Evolutionary conservation across 176 grass and related monocot genomes (phyloP).

Genomic region (Carex myosuroides): DNA sequence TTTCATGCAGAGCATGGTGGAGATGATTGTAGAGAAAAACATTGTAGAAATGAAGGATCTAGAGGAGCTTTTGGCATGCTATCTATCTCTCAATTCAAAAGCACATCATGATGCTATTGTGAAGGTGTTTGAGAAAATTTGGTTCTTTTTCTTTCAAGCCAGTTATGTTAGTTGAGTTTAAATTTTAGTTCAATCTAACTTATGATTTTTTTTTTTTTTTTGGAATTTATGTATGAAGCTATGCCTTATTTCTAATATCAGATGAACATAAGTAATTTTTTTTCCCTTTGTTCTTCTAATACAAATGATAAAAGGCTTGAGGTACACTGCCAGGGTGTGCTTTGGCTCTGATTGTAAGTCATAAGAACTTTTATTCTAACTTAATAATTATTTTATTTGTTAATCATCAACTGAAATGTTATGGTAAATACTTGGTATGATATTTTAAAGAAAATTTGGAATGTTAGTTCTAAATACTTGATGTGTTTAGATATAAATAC

Average conservation of each 20-base stretch:
- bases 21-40: constrained; percentile 62
- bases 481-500: too few relatives aligned
- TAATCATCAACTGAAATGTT: too few relatives aligned
- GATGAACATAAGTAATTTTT: too few relatives aligned
- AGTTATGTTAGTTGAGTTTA: background rate
- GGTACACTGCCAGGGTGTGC: too few relatives aligned
- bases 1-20: constrained; percentile 66
- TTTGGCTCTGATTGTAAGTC: too few relatives aligned
- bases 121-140: constrained; percentile 32
- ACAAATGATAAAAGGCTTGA: background rate
- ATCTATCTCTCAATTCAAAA: constrained; percentile 72
- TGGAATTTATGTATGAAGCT: background rate
- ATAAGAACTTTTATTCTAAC: too few relatives aligned
- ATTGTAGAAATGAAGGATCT: constrained; percentile 41
- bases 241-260: too few relatives aligned
- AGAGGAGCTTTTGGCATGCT: constrained; percentile 74
- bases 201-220: background rate
- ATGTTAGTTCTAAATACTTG: too few relatives aligned
- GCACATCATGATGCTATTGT: constrained; percentile 49
- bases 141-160: constrained; percentile 1
- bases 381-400: too few relatives aligned
- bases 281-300: background rate
- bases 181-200: background rate
- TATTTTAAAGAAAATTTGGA: too few relatives aligned
- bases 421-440: too few relatives aligned